Evolutionary conservation across 495 filamentous ascomycete genomes (phyloP).

Genomic region (Xylaria acuta): DNA sequence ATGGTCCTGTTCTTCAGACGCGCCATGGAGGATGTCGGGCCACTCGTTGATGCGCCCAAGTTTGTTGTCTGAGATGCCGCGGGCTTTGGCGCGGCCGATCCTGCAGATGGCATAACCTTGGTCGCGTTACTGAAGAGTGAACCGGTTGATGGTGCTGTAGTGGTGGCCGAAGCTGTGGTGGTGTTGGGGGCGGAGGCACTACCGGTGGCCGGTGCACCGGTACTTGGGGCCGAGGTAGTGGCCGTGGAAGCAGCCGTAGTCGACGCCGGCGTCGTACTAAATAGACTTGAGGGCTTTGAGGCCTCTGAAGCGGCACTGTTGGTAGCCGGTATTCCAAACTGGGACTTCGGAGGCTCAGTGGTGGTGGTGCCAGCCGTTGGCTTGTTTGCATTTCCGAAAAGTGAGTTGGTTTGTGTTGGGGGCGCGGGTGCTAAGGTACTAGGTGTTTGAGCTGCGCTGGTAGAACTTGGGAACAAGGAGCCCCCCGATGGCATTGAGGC

Average conservation of each 20-base stretch:
- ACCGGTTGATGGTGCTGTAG: slow-evolving; percentile 25
- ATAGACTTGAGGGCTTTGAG: slow-evolving; percentile 41
- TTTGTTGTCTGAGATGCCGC: slow-evolving; percentile 42
- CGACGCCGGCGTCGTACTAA: slow-evolving; percentile 26
- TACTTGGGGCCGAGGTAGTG: slow-evolving; percentile 27
- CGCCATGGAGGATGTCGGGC: slow-evolving; percentile 80
- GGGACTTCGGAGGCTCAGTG: slow-evolving; percentile 30
- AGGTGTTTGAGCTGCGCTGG: slow-evolving; percentile 27
- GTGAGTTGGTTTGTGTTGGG: slow-evolving; percentile 30
- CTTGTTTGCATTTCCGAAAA: slow-evolving; percentile 38
- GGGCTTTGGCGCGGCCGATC: slow-evolving; percentile 39
- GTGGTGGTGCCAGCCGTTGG: slow-evolving; percentile 29
- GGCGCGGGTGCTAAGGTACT: slow-evolving; percentile 31
- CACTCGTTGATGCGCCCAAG: slow-evolving; percentile 74
- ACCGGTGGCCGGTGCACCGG: slow-evolving; percentile 19
- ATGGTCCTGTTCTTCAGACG: slow-evolving; percentile 97
- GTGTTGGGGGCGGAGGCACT: not conserved
- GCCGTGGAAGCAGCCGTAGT: slow-evolving; percentile 34
- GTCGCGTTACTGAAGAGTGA: slow-evolving; percentile 28
- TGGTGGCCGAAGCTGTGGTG: slow-evolving; percentile 27
- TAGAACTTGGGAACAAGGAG: slow-evolving; percentile 29
- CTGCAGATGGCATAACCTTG: slow-evolving; percentile 35
- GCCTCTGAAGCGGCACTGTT: slow-evolving; percentile 30
- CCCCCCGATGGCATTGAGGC: slow-evolving; percentile 27
- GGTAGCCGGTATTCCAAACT: slow-evolving; percentile 26